Evolutionary conservation across 1,284 basidiomycete genomes (phyloP), one percentile per base, ranked within the genome.

Genomic region (Marasmius fiardii): DNA sequence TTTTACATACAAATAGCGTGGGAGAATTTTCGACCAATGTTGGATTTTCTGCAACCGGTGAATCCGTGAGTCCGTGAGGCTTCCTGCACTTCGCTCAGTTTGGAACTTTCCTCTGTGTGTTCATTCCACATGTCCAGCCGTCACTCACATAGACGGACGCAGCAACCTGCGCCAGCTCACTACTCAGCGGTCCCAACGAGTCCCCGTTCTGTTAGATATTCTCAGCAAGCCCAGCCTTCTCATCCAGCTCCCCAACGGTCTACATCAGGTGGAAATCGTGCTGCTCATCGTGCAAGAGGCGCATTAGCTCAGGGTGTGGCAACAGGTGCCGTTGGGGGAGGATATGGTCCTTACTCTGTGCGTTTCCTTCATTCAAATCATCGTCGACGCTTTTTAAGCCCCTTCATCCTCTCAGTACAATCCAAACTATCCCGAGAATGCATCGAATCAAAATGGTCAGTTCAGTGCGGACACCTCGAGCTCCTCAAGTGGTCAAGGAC

Each of bases 311-410:
- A 83, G 58, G 83, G 85, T 48, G 88, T 92, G 12, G 86, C 87
- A 3, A 85, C 78, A 24, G 90, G 89, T 18, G 75, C 75, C 39
- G 88, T 92, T 66, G 89, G 89, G 10, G 78, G 79, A 44, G 82
- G 80, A 20, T 91, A 89, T 74, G 90, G 90, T 16, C 90, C 89
- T 35, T 92, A 92, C 70, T 85, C 89, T 18, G 90, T 92, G 61
- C 55, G 88, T 76, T 50, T 54, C 58, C 53, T 55, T 34, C 16
- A 49, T 55, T 61, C 35, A 51, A 41, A 43, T 26, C 24, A 43
- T 37, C n/a, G 18, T 16, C 24, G 24, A 16, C 41, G 43, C 33
- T 24, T 10, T 50, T 39, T 53, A 56, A 44, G 60, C 35, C 45
- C 53, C 39, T 55, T 31, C 16, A 7, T 16, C 2, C 14, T 37